Conservation (phyloP, 2,329 filamentous ascomycete genomes). For the Neopestalotiopsis sp. region DNA sequence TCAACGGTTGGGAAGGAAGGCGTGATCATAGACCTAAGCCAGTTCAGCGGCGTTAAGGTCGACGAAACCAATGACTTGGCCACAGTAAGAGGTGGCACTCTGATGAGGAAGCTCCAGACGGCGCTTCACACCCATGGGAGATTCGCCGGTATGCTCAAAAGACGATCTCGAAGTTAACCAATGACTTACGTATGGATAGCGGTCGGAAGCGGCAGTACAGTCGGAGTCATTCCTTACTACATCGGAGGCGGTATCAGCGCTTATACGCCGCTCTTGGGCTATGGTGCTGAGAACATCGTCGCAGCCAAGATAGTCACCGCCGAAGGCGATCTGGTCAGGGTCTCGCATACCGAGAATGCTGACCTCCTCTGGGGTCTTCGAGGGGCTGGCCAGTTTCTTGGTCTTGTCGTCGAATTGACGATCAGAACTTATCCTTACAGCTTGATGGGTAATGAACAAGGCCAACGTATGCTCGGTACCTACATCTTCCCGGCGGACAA, state of each 20-base stretch:
- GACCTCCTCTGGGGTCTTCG: conserved; percentile 37
- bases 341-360: conserved; percentile 23
- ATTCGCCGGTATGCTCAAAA: not conserved
- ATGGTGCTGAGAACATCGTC: conserved; percentile 28
- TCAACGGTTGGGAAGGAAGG: not conserved
- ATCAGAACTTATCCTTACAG: conserved; percentile 27
- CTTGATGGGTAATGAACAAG: conserved; percentile 26
- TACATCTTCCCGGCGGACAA: conserved; percentile 33
- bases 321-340: conserved; percentile 28
- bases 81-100: not conserved
- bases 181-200: not conserved
- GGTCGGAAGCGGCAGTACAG: conserved; percentile 27
- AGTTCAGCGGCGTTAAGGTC: not conserved
- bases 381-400: conserved; percentile 38
- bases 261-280: conserved; percentile 23
- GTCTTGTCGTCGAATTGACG: conserved; percentile 33
- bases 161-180: not conserved
- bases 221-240: conserved; percentile 29
- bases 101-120: not conserved
- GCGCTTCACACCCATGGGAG: not conserved
- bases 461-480: conserved; percentile 29
- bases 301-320: conserved; percentile 30
- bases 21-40: not conserved
- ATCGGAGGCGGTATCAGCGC: conserved; percentile 20
- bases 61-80: not conserved